Evolutionary conservation across 106 monocot species (phyloP).

Genomic region (Platanthera zijinensis): DNA sequence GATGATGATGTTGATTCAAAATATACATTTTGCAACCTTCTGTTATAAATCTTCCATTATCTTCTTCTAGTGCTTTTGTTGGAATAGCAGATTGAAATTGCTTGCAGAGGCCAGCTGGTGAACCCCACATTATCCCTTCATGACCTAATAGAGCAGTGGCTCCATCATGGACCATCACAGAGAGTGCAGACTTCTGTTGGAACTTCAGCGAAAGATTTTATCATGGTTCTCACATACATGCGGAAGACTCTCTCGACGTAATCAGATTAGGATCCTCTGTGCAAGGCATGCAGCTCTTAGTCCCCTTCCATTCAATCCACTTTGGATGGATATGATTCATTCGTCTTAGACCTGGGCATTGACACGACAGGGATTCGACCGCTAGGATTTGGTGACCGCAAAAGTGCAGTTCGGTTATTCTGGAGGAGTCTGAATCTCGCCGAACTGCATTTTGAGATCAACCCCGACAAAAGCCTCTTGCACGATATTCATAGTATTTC

Average conservation of each 20-base stretch:
- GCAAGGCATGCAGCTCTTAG: no score
- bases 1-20: not conserved
- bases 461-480: no score
- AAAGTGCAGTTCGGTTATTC: no score
- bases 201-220: slow-evolving; percentile 38
- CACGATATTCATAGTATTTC: no score
- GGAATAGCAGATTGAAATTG: slow-evolving; percentile 40
- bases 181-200: slow-evolving; percentile 24
- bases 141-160: slow-evolving; percentile 35
- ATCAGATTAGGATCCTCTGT: not conserved
- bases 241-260: not conserved
- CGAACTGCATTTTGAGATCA: no score
- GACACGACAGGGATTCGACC: no score
- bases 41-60: not conserved
- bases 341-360: no score
- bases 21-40: not conserved
- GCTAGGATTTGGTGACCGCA: no score
- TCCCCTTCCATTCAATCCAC: no score
- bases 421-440: no score
- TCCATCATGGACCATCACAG: slow-evolving; percentile 12
- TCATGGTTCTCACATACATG: slow-evolving; percentile 41
- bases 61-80: not conserved
- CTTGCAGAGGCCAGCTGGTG: slow-evolving; percentile 32
- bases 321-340: no score
- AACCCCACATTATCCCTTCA: slow-evolving; percentile 31